Conservation (phyloP, 305 asterid genomes). For the Rubia peregrina region DNA sequence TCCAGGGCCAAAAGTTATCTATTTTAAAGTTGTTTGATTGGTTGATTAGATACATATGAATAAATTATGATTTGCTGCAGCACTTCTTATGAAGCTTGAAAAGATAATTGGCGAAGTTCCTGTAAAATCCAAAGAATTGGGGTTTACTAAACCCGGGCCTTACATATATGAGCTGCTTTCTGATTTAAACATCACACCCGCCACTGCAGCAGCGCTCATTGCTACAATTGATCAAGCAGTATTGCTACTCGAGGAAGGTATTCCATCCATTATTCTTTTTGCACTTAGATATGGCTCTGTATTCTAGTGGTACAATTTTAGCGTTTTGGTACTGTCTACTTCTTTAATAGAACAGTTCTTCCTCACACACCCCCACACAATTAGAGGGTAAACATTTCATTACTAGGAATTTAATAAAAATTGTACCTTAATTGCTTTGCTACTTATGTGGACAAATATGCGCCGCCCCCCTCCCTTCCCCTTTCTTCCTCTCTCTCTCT, state of each 20-base stretch:
- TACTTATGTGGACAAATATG: not conserved
- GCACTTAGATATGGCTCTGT: conserved; percentile 20
- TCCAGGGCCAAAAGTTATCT: not conserved
- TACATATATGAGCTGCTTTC: conserved; percentile 89
- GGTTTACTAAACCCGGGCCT: conserved; percentile 89
- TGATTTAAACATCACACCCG: conserved; percentile 62
- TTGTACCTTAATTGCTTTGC: conserved; percentile 1
- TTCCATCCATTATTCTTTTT: conserved; percentile 12
- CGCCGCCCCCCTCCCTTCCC: too few relatives aligned
- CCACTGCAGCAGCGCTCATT: conserved; percentile 66
- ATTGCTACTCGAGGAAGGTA: conserved; percentile 94
- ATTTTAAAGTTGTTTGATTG: not conserved
- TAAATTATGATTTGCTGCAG: conserved; percentile 48
- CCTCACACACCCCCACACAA: not conserved
- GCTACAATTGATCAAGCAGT: conserved; percentile 74
- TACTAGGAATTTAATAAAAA: not conserved
- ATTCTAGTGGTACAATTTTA: not conserved
- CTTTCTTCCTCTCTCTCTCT: not conserved
- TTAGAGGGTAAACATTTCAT: conserved; percentile 1
- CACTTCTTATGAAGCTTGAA: conserved; percentile 91
- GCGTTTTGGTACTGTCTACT: not conserved
- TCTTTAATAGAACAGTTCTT: not conserved
- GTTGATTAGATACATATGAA: not conserved
- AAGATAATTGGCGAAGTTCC: conserved; percentile 77
- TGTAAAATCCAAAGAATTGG: conserved; percentile 79